Conservation (phyloP, 192 early-diverging fungal genomes). For the Gaertneriomyces sp. region DNA sequence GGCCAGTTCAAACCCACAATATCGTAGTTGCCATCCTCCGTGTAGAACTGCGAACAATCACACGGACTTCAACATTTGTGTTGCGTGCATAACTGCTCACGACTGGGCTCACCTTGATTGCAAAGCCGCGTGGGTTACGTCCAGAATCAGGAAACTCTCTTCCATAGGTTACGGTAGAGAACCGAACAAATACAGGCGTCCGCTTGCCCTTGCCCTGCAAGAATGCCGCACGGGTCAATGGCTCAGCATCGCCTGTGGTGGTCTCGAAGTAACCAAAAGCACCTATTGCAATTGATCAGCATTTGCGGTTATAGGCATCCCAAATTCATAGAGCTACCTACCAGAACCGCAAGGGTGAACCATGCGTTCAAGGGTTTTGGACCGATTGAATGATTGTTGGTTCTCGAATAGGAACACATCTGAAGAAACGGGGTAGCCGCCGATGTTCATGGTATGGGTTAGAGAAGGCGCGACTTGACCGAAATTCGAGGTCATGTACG, state of each 20-base stretch:
- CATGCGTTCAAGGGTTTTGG: conserved; percentile 6
- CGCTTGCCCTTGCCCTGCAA: conserved; percentile 67
- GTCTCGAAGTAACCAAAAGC: conserved; percentile 81
- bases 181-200: conserved; percentile 76
- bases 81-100: conserved; percentile 69
- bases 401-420: conserved; percentile 1
- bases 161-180: conserved; percentile 66
- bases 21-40: conserved; percentile 77
- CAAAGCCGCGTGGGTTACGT: not conserved
- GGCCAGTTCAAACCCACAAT: conserved; percentile 75
- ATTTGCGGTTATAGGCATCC: too few species aligned
- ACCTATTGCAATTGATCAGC: conserved; percentile 27
- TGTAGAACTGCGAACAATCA: conserved; percentile 82
- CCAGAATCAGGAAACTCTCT: conserved; percentile 1
- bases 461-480: not conserved
- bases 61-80: conserved; percentile 75
- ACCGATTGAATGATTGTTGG: conserved; percentile 12
- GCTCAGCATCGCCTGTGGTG: conserved; percentile 33
- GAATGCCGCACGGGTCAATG: conserved; percentile 69
- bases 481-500: not conserved
- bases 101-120: conserved; percentile 27
- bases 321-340: too few species aligned
- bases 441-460: conserved; percentile 1
- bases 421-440: conserved; percentile 10
- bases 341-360: conserved; percentile 11